Percentiles rank a stretch among this genome's conserved stretches.
These are phyloP conservation scores for Fusarium marasasianum DNA, from an alignment of 2,329 filamentous ascomycete genomes.

Conservation along the genomic window DNA sequence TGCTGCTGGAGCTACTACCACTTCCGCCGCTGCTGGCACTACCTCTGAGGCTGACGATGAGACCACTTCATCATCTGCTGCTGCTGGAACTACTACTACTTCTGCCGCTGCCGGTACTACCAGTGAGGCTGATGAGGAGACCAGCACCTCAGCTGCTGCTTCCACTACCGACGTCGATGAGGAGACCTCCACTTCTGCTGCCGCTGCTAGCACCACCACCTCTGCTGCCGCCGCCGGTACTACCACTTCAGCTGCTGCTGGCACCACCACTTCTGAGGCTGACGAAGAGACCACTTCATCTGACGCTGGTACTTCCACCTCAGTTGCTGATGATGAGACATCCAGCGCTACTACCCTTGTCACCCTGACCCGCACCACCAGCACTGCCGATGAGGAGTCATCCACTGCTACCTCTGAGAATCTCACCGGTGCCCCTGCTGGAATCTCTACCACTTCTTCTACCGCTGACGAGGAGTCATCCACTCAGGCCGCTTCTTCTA, in stretches of 20 bases:
- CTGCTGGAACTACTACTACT: neutral
- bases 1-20: neutral
- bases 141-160: no score
- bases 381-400: neutral
- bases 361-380: neutral
- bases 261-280: neutral
- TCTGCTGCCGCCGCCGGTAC: neutral
- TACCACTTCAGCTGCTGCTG: neutral
- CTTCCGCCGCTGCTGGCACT: neutral
- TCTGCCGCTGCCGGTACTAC: no score
- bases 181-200: no score
- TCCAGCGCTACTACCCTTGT: neutral
- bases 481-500: neutral
- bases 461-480: neutral
- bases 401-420: neutral
- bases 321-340: neutral
- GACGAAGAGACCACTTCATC: neutral
- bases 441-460: neutral
- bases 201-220: neutral
- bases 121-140: no score
- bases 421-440: neutral
- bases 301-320: neutral
- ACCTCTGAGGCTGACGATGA: neutral
- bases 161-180: no score
- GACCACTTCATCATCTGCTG: neutral